These are phyloP conservation scores for Solanum virginianum DNA, from an alignment of 257 asterid species.

Conservation along the genomic window DNA sequence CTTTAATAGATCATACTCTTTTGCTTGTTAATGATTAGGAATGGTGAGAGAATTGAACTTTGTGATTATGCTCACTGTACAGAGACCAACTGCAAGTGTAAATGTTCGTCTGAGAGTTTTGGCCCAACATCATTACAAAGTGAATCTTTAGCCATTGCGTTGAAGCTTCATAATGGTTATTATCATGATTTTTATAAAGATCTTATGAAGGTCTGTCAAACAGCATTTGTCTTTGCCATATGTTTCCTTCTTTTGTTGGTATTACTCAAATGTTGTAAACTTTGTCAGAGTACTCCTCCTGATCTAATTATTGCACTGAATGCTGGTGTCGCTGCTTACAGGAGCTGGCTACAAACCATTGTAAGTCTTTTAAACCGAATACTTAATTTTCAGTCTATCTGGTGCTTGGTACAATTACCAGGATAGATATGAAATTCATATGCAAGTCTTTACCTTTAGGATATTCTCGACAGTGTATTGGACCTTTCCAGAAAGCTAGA, in stretches of 20 bases:
- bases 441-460: background rate
- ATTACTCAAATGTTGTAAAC: background rate
- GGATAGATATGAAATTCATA: background rate
- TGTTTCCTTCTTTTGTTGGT: background rate
- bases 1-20: background rate
- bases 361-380: slow-evolving; percentile 28
- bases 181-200: slow-evolving; percentile 58
- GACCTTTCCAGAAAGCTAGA: background rate
- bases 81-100: slow-evolving; percentile 51
- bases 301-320: slow-evolving; percentile 64
- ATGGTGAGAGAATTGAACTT: slow-evolving; percentile 53
- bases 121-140: background rate
- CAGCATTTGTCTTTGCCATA: background rate
- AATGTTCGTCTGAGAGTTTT: slow-evolving; percentile 12
- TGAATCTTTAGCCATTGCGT: slow-evolving; percentile 22
- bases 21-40: slow-evolving; percentile 30
- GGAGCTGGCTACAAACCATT: slow-evolving; percentile 83
- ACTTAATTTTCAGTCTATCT: background rate
- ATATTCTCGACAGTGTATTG: background rate
- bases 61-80: slow-evolving; percentile 40
- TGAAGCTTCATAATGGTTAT: slow-evolving; percentile 66
- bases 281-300: slow-evolving; percentile 47
- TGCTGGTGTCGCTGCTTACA: slow-evolving; percentile 92
- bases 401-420: background rate
- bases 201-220: slow-evolving; percentile 41